A percentile compares a stretch with the other conserved stretches of the same genome.
Conservation (phyloP, 139 green algal genomes). For the Micractinium conductrix region DNA sequence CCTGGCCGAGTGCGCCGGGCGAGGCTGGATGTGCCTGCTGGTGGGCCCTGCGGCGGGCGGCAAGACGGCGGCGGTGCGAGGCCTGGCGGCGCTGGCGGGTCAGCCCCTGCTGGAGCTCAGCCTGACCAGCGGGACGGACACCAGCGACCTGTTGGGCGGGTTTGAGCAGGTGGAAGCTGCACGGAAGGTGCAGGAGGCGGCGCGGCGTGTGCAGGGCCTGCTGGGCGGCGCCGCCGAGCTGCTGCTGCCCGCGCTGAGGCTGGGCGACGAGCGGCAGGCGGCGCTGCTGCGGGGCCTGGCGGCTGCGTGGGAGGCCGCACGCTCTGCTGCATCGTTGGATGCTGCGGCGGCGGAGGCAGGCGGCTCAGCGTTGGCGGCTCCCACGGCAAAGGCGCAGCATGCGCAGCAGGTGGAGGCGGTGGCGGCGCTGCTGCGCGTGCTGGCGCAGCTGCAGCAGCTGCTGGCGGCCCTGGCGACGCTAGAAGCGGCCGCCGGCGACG, state of each 20-base stretch:
- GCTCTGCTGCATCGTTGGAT: neutral
- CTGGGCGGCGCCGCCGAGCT: constrained; percentile 37
- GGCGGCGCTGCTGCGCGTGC: constrained; percentile 9
- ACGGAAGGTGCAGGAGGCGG: constrained; percentile 46
- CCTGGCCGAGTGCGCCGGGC: constrained; percentile 41
- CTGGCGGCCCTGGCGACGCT: constrained; percentile 9
- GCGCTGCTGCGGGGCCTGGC: constrained; percentile 1
- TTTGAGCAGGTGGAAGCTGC: constrained; percentile 93
- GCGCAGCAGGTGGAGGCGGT: constrained; percentile 26
- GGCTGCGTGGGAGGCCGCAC: neutral
- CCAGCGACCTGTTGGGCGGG: constrained; percentile 94
- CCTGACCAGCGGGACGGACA: constrained; percentile 92
- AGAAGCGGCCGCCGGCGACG: neutral
- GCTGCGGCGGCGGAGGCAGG: neutral
- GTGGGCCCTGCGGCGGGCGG: constrained; percentile 60
- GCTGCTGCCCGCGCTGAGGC: constrained; percentile 40
- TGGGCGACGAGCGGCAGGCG: constrained; percentile 12
- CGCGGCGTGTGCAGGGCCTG: constrained; percentile 5
- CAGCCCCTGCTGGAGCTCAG: constrained; percentile 79
- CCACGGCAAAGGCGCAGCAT: constrained; percentile 19
- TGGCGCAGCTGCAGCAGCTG: constrained; percentile 39
- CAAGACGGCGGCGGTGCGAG: constrained; percentile 52
- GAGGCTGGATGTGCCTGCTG: constrained; percentile 81
- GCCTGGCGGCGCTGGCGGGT: constrained; percentile 45
- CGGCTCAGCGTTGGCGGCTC: neutral